phyloP scores from a whole-genome alignment of 352 stramenopile species.

The Pythium monospermum region DNA sequence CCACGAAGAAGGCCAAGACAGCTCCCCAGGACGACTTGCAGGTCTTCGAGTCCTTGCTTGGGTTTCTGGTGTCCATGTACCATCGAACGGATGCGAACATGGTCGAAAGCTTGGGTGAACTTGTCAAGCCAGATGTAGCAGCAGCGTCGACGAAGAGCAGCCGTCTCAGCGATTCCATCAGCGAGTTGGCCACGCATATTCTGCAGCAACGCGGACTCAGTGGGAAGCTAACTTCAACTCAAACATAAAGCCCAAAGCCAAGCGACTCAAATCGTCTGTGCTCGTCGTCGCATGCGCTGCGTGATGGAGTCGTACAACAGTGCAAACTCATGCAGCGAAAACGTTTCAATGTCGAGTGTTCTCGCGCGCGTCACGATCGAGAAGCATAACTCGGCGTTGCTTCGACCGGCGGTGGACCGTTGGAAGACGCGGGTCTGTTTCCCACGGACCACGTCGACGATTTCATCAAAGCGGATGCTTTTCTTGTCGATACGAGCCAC shows the following conservation, averaged over 20 bases:
- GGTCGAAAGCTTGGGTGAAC: too few relatives aligned
- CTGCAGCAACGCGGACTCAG: too few relatives aligned
- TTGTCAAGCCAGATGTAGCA: too few relatives aligned
- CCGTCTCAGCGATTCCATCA: too few relatives aligned
- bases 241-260: too few relatives aligned
- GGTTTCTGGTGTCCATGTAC: too few relatives aligned
- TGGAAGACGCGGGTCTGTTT: conserved; percentile 21
- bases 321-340: conserved; percentile 12
- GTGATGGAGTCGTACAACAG: conserved; percentile 10
- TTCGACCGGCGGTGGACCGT: conserved; percentile 16
- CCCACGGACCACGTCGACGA: conserved; percentile 8
- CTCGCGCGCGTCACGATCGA: conserved; percentile 14
- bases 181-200: too few relatives aligned
- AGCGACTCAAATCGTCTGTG: too few relatives aligned
- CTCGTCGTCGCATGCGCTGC: conserved; percentile 7
- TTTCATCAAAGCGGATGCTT: conserved; percentile 14
- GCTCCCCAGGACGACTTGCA: background rate
- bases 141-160: too few relatives aligned
- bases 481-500: conserved; percentile 5
- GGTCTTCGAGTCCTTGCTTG: too few relatives aligned
- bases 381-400: conserved; percentile 19
- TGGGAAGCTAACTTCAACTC: too few relatives aligned
- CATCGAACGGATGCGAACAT: too few relatives aligned
- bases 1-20: background rate
- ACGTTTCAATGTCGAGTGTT: conserved; percentile 23